Conservation (phyloP, 768 basidiomycete genomes). For the Kwoniella dejecticola region DNA sequence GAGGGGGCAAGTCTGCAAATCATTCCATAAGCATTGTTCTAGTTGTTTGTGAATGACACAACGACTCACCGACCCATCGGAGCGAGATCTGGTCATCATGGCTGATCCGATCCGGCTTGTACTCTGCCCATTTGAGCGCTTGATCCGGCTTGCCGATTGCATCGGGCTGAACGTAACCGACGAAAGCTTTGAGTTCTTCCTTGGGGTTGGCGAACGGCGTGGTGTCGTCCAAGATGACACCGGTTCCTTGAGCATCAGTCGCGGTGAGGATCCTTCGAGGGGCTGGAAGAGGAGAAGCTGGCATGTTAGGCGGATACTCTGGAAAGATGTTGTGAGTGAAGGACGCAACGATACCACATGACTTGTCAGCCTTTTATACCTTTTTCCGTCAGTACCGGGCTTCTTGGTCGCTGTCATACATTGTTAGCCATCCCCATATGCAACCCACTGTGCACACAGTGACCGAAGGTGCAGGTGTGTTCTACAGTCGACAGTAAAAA, state of each 20-base stretch:
- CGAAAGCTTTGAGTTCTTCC: slow-evolving; percentile 4
- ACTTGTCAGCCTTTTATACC: too few species aligned
- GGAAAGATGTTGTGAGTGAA: too few species aligned
- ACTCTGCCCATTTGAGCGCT: slow-evolving; percentile 10
- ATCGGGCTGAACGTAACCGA: slow-evolving; percentile 14
- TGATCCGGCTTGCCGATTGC: slow-evolving; percentile 10
- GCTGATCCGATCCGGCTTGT: slow-evolving; percentile 6
- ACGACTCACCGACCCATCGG: slow-evolving; percentile 20
- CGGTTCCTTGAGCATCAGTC: background rate
- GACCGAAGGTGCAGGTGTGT: too few species aligned
- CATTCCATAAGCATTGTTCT: too few species aligned
- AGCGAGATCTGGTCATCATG: slow-evolving; percentile 21
- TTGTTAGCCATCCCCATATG: too few species aligned
- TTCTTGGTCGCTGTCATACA: too few species aligned
- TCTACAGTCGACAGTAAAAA: too few species aligned
- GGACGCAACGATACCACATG: background rate
- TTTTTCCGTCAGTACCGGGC: too few species aligned
- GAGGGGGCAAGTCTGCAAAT: slow-evolving; percentile 12
- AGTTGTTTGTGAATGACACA: too few species aligned
- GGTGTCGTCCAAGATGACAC: slow-evolving; percentile 11
- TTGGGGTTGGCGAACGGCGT: slow-evolving; percentile 8
- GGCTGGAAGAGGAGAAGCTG: slow-evolving; percentile 12
- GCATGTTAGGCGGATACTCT: background rate
- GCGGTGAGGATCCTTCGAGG: slow-evolving; percentile 10
- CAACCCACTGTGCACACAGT: too few species aligned